Percentiles rank a stretch among this genome's conserved stretches.
Evolutionary conservation across 805 yeast genomes (phyloP).

Genomic region (Suhomyces faveliae): DNA sequence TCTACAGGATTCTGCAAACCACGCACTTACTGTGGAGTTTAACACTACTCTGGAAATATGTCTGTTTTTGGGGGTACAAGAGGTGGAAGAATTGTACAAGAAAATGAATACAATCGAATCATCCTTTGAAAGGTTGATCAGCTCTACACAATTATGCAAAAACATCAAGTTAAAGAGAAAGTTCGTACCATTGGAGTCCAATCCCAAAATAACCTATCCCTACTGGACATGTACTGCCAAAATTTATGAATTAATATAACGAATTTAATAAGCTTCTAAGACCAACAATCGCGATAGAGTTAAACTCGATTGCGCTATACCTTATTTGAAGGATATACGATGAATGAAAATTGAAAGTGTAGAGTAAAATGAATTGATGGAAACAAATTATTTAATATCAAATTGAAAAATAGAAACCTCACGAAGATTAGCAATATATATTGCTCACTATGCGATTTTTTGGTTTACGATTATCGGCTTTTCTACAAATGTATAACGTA

Average conservation of each 20-base stretch:
- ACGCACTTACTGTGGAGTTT: constrained; percentile 20
- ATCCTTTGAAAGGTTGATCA: not conserved
- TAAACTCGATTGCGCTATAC: no score
- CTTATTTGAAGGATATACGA: no score
- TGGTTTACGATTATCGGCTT: no score
- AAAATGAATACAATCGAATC: constrained; percentile 8
- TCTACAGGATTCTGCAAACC: constrained; percentile 12
- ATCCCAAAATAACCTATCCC: not conserved
- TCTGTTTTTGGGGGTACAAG: constrained; percentile 19
- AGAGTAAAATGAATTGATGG: no score
- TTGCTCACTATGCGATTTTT: no score
- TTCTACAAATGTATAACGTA: not conserved
- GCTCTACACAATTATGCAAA: not conserved
- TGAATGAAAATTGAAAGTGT: no score
- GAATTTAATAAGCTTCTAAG: no score
- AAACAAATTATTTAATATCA: no score
- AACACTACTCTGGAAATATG: constrained; percentile 24
- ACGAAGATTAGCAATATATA: no score
- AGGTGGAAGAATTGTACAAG: constrained; percentile 13
- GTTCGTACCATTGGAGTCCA: not conserved
- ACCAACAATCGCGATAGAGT: no score
- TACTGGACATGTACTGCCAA: not conserved
- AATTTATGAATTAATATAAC: not conserved
- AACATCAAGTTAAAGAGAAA: not conserved
- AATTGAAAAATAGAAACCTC: no score